Evolutionary conservation across 2,329 filamentous ascomycete genomes (phyloP).

Genomic region (Pseudocercospora fuligena): DNA sequence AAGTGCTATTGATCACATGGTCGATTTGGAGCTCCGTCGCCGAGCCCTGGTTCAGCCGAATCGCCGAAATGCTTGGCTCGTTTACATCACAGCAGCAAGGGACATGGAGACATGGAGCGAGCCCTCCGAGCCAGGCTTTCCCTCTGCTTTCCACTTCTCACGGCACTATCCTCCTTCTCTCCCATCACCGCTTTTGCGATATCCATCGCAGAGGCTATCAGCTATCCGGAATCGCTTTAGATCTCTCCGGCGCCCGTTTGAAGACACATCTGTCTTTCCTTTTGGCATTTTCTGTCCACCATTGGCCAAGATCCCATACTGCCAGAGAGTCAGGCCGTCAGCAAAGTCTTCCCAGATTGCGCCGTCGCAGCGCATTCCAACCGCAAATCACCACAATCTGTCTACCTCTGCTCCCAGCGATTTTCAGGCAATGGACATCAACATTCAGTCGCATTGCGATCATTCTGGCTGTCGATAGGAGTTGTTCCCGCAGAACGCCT

Average conservation of each 20-base stretch:
- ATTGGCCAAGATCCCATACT: neutral
- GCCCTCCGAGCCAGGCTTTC: neutral
- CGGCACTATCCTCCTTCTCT: neutral
- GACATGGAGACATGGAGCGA: too few species aligned
- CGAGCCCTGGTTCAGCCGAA: neutral
- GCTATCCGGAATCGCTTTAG: too few species aligned
- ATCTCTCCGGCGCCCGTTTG: neutral
- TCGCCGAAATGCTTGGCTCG: neutral
- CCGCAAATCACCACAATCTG: neutral
- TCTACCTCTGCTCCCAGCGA: neutral
- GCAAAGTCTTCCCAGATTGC: slow-evolving; percentile 2
- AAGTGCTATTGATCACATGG: too few species aligned
- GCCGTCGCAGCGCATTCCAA: neutral
- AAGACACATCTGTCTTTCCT: neutral
- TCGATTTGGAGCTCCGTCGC: too few species aligned
- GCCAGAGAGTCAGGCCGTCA: neutral
- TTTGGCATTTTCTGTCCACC: neutral
- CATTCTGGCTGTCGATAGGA: slow-evolving; percentile 3
- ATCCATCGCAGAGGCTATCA: neutral
- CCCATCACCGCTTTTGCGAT: neutral
- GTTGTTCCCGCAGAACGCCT: neutral
- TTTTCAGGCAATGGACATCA: neutral
- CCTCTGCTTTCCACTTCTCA: slow-evolving; percentile 1
- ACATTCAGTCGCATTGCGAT: neutral
- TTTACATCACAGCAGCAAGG: neutral